These are phyloP conservation scores for Musa balbisiana DNA, from an alignment of 202 grass and related monocot genomes.

Conservation along the genomic window DNA sequence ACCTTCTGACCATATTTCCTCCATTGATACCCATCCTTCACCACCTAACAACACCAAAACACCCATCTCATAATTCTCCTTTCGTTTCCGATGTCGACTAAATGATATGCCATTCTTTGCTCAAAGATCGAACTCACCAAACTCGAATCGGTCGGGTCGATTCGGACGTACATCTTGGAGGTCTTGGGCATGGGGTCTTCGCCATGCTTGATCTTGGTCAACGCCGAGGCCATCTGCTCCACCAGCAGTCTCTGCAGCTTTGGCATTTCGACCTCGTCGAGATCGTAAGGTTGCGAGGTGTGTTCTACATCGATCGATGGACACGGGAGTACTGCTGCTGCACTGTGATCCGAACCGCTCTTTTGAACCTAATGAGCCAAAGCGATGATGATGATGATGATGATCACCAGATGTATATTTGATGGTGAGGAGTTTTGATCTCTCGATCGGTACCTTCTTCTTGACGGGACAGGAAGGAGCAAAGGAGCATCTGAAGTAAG, in stretches of 20 bases:
- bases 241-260: neutral
- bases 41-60: conserved; percentile 36
- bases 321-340: neutral
- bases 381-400: neutral
- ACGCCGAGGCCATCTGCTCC: neutral
- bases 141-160: neutral
- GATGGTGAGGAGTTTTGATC: neutral
- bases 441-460: conserved; percentile 51
- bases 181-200: no score
- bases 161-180: neutral
- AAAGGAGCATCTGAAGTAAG: conserved; percentile 81
- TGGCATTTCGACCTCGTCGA: neutral
- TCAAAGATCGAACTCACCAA: neutral
- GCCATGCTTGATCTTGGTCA: no score
- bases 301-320: neutral
- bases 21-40: conserved; percentile 86
- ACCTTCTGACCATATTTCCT: conserved; percentile 94
- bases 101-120: neutral
- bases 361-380: neutral
- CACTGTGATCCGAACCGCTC: neutral
- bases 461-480: conserved; percentile 61
- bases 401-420: neutral
- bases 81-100: neutral
- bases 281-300: neutral
- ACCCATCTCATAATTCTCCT: no score